Percentiles rank a stretch among this genome's conserved stretches.
Conservation (phyloP, 805 yeast genomes). For the Starmerella scarabaei region DNA sequence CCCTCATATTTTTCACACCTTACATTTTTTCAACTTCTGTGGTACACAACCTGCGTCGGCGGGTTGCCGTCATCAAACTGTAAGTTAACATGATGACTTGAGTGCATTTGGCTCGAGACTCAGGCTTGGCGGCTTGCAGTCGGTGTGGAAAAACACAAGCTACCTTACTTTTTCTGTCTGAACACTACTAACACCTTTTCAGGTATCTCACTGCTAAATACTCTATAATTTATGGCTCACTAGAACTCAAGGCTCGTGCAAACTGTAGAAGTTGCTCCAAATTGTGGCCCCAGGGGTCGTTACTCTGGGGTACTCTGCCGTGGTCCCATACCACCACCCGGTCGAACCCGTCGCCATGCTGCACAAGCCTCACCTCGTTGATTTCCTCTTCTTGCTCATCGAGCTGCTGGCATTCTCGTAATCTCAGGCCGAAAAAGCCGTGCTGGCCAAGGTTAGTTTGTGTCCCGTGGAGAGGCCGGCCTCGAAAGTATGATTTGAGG, state of each 20-base stretch:
- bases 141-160: conserved; percentile 98
- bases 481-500: conserved; percentile 14
- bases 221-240: background rate
- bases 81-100: conserved; percentile 66
- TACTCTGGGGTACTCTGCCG: conserved; percentile 6
- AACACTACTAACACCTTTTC: conserved; percentile 24
- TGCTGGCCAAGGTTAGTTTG: conserved; percentile 11
- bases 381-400: conserved; percentile 11
- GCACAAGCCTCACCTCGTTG: conserved; percentile 9
- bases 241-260: background rate
- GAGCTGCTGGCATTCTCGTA: background rate
- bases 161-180: conserved; percentile 74
- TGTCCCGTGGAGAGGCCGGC: conserved; percentile 17
- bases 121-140: conserved; percentile 38
- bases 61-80: conserved; percentile 17
- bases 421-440: conserved; percentile 16
- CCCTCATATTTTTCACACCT: no score
- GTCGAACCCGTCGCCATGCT: conserved; percentile 5
- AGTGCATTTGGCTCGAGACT: conserved; percentile 99
- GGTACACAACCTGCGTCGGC: no score
- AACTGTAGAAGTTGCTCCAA: conserved; percentile 15
- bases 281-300: conserved; percentile 16
- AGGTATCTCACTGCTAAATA: background rate
- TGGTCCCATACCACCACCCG: conserved; percentile 18
- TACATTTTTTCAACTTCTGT: no score